A percentile compares a stretch with the other conserved stretches of the same genome.
Conservation (phyloP, 2,329 filamentous ascomycete genomes). For the Sporothrix curviconia region DNA sequence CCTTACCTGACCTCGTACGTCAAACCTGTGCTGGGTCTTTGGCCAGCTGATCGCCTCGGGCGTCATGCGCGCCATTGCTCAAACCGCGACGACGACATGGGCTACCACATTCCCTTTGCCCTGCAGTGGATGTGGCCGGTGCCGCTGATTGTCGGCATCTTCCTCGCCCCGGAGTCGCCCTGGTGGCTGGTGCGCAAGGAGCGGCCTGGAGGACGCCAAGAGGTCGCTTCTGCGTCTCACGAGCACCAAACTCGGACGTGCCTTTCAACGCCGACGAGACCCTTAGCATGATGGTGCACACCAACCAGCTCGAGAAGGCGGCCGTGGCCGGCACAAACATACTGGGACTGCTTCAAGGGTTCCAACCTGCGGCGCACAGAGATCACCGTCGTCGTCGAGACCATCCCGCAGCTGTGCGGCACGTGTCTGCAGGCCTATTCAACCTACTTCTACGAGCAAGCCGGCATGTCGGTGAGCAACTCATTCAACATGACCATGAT, state of each 20-base stretch:
- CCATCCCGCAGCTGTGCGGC: slow-evolving; percentile 24
- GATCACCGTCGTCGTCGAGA: slow-evolving; percentile 35
- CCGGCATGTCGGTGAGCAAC: no score
- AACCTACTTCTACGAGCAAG: slow-evolving; percentile 22
- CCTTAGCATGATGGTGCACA: slow-evolving; percentile 40
- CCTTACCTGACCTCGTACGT: slow-evolving; percentile 37
- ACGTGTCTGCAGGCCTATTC: slow-evolving; percentile 32
- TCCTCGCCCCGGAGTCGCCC: slow-evolving; percentile 39
- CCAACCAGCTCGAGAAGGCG: slow-evolving; percentile 35
- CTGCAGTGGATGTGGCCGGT: slow-evolving; percentile 32
- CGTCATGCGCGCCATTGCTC: slow-evolving; percentile 34
- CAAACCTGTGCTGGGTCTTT: slow-evolving; percentile 44
- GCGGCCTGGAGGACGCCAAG: slow-evolving; percentile 30
- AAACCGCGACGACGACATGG: slow-evolving; percentile 29
- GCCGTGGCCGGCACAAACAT: slow-evolving; percentile 25
- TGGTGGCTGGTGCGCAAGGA: slow-evolving; percentile 39
- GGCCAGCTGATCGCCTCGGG: slow-evolving; percentile 27
- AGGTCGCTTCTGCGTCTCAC: slow-evolving; percentile 25
- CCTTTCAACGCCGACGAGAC: slow-evolving; percentile 7
- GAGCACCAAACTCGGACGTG: slow-evolving; percentile 18
- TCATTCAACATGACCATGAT: no score
- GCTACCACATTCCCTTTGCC: slow-evolving; percentile 31
- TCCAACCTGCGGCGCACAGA: slow-evolving; percentile 39
- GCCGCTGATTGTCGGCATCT: slow-evolving; percentile 32
- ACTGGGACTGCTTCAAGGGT: slow-evolving; percentile 42